Evolutionary conservation across 176 grass and related monocot species (phyloP).

Genomic region (Carex kokanica): DNA sequence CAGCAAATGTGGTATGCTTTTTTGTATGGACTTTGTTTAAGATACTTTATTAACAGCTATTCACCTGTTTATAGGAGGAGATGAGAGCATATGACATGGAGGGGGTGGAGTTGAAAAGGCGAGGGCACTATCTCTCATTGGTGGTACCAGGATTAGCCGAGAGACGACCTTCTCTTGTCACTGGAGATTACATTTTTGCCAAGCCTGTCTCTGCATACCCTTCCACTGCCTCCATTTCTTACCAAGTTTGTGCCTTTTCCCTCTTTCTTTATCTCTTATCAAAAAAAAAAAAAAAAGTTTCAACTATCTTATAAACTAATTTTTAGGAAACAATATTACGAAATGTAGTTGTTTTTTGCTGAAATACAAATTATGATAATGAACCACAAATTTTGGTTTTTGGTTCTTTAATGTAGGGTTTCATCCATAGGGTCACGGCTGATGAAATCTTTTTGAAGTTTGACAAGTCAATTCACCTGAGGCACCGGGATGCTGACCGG

Average conservation of each 20-base stretch:
- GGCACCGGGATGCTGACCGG: conserved; percentile 35
- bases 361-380: conserved; percentile 19
- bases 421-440: conserved; percentile 84
- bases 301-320: conserved; percentile 5
- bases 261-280: neutral
- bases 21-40: neutral
- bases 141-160: conserved; percentile 84
- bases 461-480: conserved; percentile 41
- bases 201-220: conserved; percentile 19
- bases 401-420: conserved; percentile 55
- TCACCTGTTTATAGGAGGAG: conserved; percentile 43
- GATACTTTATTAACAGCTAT: conserved; percentile 34
- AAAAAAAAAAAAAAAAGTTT: neutral
- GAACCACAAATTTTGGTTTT: conserved; percentile 19
- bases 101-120: conserved; percentile 50
- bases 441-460: conserved; percentile 89
- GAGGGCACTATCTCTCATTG: conserved; percentile 58
- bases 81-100: conserved; percentile 89
- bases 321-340: conserved; percentile 21
- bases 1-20: neutral
- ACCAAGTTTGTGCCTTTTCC: conserved; percentile 46
- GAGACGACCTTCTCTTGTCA: conserved; percentile 69
- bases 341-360: conserved; percentile 6
- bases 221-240: conserved; percentile 40
- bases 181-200: conserved; percentile 62